Base-by-base conservation (phyloP, 768 basidiomycete species). In the Boletus reticulatus region DNA sequence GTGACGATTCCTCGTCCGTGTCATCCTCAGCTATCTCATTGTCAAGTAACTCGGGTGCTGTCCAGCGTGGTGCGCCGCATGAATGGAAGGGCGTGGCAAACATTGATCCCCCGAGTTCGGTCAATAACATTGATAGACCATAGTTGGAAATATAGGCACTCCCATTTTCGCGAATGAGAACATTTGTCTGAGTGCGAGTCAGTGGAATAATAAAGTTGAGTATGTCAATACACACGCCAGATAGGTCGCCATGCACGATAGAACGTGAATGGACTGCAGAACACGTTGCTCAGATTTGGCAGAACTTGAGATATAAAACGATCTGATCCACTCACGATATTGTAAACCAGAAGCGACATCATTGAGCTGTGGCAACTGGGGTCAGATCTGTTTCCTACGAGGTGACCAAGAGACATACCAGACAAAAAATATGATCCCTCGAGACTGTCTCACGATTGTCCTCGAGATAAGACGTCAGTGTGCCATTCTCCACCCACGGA, bases 21-120 rank as follows among this genome's bases (percentile, higher is more conserved):
- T 11, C 48, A 9, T 58, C 48, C 45, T 50, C 53, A 17, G 22
- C 43, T 14, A 34, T 27, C 16, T n/a, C 24, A 14, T 55, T 45
- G 22, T 39, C 43, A 5, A 65, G 46, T 14, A 65, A 37, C 19
- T 65, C 63, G 10, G 64, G 64, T 9, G 27, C 27, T 29, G 27
- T 29, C 27, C 27, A 29, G 2, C 27, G 27, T 29, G 9, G 9
- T 8, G 57, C 54, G 1, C 59, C 62, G 57, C 64, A 32, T 54
- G 43, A 34, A n/a, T 45, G 50, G 32, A 69, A 43, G 7, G 64
- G 64, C n/a, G 66, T 54, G 1, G 56, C 56, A n/a, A 64, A 62
- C n/a, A n/a, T n/a, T n/a, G n/a, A n/a, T n/a, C n/a, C n/a, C n/a
- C n/a, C n/a, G n/a, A n/a, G n/a, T n/a, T n/a, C n/a, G n/a, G n/a